Conservation (phyloP, 2,329 filamentous ascomycete genomes). For the Aspergillus cejpii region DNA sequence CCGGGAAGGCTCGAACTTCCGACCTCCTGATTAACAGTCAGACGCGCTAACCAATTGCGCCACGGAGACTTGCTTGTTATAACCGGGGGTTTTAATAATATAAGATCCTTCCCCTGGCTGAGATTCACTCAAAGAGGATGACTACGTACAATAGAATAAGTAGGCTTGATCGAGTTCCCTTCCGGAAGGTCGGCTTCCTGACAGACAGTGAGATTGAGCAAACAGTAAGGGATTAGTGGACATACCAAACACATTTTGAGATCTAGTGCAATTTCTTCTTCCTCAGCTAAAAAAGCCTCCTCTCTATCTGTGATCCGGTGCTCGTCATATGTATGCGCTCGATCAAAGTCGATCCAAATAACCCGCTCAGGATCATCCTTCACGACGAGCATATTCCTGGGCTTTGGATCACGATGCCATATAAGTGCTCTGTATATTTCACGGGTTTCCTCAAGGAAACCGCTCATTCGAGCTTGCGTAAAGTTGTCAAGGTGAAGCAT, state of each 20-base stretch:
- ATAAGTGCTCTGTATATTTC: slow-evolving; percentile 13
- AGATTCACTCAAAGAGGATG: too few relatives aligned
- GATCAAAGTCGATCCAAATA: slow-evolving; percentile 10
- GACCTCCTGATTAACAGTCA: slow-evolving; percentile 16
- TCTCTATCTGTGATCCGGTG: too few relatives aligned
- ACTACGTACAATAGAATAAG: slow-evolving; percentile 4
- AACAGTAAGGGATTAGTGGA: not conserved
- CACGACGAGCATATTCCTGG: slow-evolving; percentile 15
- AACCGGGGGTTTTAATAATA: too few relatives aligned
- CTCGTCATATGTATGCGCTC: not conserved
- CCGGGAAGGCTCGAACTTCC: slow-evolving; percentile 41
- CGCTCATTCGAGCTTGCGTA: slow-evolving; percentile 6
- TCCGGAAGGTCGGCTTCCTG: too few relatives aligned
- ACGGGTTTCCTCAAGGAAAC: slow-evolving; percentile 4
- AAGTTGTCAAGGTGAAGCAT: slow-evolving; percentile 6
- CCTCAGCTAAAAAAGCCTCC: too few relatives aligned
- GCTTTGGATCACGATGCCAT: slow-evolving; percentile 6
- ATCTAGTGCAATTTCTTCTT: too few relatives aligned
- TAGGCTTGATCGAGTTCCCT: slow-evolving; percentile 3
- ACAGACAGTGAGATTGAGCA: too few relatives aligned
- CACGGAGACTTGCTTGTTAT: not conserved
- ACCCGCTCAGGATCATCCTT: slow-evolving; percentile 10
- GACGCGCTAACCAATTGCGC: slow-evolving; percentile 1
- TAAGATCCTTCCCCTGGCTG: too few relatives aligned
- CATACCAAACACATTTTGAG: too few relatives aligned